These are phyloP conservation scores for Aspergillus leporis DNA, from an alignment of 495 filamentous ascomycete genomes.

Conservation along the genomic window DNA sequence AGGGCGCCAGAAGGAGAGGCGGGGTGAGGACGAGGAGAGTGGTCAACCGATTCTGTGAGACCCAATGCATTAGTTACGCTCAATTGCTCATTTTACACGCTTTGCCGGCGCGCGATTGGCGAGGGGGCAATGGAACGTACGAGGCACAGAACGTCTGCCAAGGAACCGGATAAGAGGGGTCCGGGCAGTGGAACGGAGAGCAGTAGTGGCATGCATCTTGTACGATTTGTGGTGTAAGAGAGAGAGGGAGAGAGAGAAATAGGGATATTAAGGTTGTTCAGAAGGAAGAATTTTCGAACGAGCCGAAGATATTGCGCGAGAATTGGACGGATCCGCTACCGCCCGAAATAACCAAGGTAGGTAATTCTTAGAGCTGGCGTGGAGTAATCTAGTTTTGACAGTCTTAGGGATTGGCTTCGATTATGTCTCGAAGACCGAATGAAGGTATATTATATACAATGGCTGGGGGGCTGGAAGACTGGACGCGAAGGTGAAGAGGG, in stretches of 20 bases:
- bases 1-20: slow-evolving; percentile 61
- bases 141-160: slow-evolving; percentile 78
- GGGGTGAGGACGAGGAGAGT: slow-evolving; percentile 64
- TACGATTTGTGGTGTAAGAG: slow-evolving; percentile 15
- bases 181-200: slow-evolving; percentile 68
- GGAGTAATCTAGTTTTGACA: neutral
- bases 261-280: slow-evolving; percentile 11
- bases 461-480: slow-evolving; percentile 15
- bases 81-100: neutral
- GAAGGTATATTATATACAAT: slow-evolving; percentile 13
- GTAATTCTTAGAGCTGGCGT: slow-evolving; percentile 8
- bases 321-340: slow-evolving; percentile 33
- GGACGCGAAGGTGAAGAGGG: slow-evolving; percentile 9
- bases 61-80: slow-evolving; percentile 19
- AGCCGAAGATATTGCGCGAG: slow-evolving; percentile 14
- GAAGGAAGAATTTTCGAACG: slow-evolving; percentile 19
- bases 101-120: neutral
- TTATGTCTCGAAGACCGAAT: neutral
- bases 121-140: slow-evolving; percentile 52
- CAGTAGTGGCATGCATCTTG: slow-evolving; percentile 66
- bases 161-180: slow-evolving; percentile 89
- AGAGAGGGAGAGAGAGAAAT: neutral
- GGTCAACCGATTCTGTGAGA: slow-evolving; percentile 64
- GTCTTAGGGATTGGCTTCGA: neutral
- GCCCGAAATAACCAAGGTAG: slow-evolving; percentile 34